phyloP scores from a whole-genome alignment of 116 monocot species.

The Cymodocea nodosa region DNA sequence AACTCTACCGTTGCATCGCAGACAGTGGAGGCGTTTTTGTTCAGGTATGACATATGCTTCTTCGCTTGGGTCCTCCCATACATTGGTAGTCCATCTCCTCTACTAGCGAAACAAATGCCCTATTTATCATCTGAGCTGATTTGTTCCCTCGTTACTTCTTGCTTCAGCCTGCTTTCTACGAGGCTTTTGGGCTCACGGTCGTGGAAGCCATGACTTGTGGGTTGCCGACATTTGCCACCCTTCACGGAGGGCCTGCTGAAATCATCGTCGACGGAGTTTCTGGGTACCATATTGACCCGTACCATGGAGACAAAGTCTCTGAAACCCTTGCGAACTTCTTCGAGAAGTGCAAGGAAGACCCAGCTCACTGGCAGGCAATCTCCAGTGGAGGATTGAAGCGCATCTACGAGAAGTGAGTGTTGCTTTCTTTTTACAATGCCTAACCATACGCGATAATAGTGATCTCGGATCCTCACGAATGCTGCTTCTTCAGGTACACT shows the following conservation, averaged over 20 bases:
- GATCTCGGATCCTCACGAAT: neutral
- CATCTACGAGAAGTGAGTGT: slow-evolving; percentile 62
- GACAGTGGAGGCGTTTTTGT: slow-evolving; percentile 75
- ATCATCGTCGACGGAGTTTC: slow-evolving; percentile 78
- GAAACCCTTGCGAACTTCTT: slow-evolving; percentile 64
- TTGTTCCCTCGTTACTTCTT: neutral
- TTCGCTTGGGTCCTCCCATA: too few species aligned
- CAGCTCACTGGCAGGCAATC: slow-evolving; percentile 54
- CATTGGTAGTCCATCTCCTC: neutral
- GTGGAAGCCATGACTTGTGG: slow-evolving; percentile 88
- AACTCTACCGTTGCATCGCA: slow-evolving; percentile 73
- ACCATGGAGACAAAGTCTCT: slow-evolving; percentile 61
- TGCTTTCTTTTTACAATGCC: too few species aligned
- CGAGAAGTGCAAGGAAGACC: slow-evolving; percentile 42
- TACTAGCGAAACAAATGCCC: too few species aligned
- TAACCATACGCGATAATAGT: neutral
- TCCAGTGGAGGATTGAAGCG: slow-evolving; percentile 51
- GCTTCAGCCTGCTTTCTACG: slow-evolving; percentile 73
- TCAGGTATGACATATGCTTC: slow-evolving; percentile 31
- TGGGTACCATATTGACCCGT: slow-evolving; percentile 85
- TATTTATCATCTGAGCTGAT: too few species aligned
- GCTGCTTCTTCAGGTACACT: slow-evolving; percentile 47
- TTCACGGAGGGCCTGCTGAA: slow-evolving; percentile 72
- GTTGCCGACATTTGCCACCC: slow-evolving; percentile 72
- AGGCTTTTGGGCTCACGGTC: slow-evolving; percentile 83